A percentile compares a stretch with the other conserved stretches of the same genome.
Conservation (phyloP, 495 filamentous ascomycete genomes). For the Penicillium steckii region DNA sequence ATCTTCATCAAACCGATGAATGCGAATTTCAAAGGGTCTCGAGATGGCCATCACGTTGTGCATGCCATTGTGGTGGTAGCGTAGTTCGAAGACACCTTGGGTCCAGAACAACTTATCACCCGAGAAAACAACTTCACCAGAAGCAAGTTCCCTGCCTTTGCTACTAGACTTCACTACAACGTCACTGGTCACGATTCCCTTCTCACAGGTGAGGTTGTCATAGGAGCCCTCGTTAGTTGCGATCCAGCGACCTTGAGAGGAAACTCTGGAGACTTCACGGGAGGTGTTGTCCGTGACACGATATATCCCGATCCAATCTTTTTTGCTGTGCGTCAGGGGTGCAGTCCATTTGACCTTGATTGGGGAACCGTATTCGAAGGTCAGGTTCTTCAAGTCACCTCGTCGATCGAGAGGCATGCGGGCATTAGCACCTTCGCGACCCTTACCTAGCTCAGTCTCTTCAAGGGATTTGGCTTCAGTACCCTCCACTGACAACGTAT, state of each 20-base stretch:
- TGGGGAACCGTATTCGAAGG: slow-evolving; percentile 86
- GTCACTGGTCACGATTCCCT: slow-evolving; percentile 75
- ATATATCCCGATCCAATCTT: slow-evolving; percentile 95
- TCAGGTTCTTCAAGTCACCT: slow-evolving; percentile 66
- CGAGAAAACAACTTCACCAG: slow-evolving; percentile 81
- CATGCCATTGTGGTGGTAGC: slow-evolving; percentile 92
- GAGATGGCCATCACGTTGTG: slow-evolving; percentile 97
- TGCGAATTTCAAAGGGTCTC: slow-evolving; percentile 85
- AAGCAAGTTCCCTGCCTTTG: slow-evolving; percentile 35
- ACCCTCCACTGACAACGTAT: slow-evolving; percentile 72
- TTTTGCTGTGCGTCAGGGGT: slow-evolving; percentile 84
- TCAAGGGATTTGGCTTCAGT: slow-evolving; percentile 54
- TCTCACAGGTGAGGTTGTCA: slow-evolving; percentile 72
- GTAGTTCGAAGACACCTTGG: slow-evolving; percentile 91
- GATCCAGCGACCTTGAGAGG: slow-evolving; percentile 88
- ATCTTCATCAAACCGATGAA: slow-evolving; percentile 71
- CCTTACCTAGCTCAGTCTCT: slow-evolving; percentile 43
- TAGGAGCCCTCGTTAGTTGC: slow-evolving; percentile 74
- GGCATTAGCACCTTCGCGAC: slow-evolving; percentile 50
- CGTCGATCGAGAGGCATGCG: slow-evolving; percentile 48
- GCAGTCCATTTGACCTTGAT: slow-evolving; percentile 92
- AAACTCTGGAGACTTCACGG: slow-evolving; percentile 76
- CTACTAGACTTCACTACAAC: slow-evolving; percentile 49
- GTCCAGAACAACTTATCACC: slow-evolving; percentile 98
- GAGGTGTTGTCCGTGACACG: slow-evolving; percentile 89